Percentiles rank a stretch among this genome's conserved stretches.
phyloP scores from a whole-genome alignment of 192 early-diverging fungal genomes.

The Dimargaris cristalligena region DNA sequence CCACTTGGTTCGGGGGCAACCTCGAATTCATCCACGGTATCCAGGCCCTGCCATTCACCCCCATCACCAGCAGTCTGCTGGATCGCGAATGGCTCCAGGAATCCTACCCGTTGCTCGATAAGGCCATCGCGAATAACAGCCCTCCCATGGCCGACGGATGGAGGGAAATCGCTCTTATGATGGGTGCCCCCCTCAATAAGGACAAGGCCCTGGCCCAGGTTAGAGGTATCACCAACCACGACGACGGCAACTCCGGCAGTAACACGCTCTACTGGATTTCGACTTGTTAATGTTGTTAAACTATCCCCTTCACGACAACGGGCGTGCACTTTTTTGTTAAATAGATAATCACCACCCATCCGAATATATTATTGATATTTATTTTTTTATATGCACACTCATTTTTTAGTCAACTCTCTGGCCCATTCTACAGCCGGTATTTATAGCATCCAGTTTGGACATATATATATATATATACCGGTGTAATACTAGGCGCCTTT shows the following conservation, averaged over 20 bases:
- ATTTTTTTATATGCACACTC: too few species aligned
- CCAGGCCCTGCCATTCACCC: slow-evolving; percentile 36
- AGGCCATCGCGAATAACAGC: slow-evolving; percentile 17
- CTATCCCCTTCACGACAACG: too few species aligned
- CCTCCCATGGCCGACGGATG: slow-evolving; percentile 17
- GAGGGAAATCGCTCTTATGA: slow-evolving; percentile 29
- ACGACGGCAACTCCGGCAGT: slow-evolving; percentile 33
- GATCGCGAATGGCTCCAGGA: slow-evolving; percentile 26
- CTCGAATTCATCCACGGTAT: slow-evolving; percentile 32
- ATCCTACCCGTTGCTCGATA: slow-evolving; percentile 25
- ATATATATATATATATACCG: too few species aligned
- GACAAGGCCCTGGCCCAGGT: slow-evolving; percentile 18
- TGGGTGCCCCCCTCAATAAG: slow-evolving; percentile 25
- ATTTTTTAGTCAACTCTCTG: too few species aligned
- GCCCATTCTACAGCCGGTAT: too few species aligned
- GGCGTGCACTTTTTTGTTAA: too few species aligned
- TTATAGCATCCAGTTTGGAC: too few species aligned
- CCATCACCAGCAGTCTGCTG: slow-evolving; percentile 22
- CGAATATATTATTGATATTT: too few species aligned
- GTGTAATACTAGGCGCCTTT: too few species aligned
- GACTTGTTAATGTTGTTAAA: too few species aligned
- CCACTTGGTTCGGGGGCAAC: slow-evolving; percentile 29
- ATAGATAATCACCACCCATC: too few species aligned
- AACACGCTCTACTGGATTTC: slow-evolving; percentile 33
- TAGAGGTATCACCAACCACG: slow-evolving; percentile 16